A percentile compares a stretch with the other conserved stretches of the same genome.
Evolutionary conservation across 2,329 filamentous ascomycete species (phyloP).

Genomic region (Orbilia javanica): DNA sequence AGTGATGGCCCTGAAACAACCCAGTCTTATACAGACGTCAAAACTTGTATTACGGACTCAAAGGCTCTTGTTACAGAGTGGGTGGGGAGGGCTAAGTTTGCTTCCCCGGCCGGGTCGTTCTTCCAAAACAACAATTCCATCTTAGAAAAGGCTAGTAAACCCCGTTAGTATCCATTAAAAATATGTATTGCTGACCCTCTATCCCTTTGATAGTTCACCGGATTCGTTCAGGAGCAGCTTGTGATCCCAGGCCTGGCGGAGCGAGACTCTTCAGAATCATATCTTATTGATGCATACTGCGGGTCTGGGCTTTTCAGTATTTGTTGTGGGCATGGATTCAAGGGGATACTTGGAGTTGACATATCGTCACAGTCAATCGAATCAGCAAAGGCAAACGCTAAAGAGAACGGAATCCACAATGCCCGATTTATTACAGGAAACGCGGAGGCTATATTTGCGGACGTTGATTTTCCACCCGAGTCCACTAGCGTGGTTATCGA

Average conservation of each 20-base stretch:
- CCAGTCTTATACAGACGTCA: constrained; percentile 76
- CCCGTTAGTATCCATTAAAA: too few species aligned
- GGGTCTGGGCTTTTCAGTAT: constrained; percentile 98
- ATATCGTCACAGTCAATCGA: constrained; percentile 82
- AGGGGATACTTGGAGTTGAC: constrained; percentile 77
- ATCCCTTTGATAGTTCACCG: constrained; percentile 58
- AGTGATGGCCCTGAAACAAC: constrained; percentile 71
- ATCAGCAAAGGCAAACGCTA: constrained; percentile 82
- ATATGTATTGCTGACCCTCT: neutral
- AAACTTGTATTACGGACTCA: constrained; percentile 88
- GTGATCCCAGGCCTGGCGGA: constrained; percentile 64
- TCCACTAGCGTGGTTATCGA: constrained; percentile 96
- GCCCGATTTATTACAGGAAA: constrained; percentile 91
- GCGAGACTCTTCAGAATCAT: constrained; percentile 72
- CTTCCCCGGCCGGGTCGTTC: constrained; percentile 92
- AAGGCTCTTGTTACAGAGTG: constrained; percentile 89
- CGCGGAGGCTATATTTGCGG: constrained; percentile 83
- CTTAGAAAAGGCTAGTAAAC: constrained; percentile 71
- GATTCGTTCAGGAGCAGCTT: constrained; percentile 62
- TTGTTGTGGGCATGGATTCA: constrained; percentile 78
- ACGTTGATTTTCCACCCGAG: constrained; percentile 78
- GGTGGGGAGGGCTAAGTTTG: constrained; percentile 84
- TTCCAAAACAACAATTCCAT: constrained; percentile 99
- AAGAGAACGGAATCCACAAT: constrained; percentile 79
- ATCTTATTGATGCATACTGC: constrained; percentile 97